Conservation (phyloP, 345 rosid species). For the Populus nigra region DNA sequence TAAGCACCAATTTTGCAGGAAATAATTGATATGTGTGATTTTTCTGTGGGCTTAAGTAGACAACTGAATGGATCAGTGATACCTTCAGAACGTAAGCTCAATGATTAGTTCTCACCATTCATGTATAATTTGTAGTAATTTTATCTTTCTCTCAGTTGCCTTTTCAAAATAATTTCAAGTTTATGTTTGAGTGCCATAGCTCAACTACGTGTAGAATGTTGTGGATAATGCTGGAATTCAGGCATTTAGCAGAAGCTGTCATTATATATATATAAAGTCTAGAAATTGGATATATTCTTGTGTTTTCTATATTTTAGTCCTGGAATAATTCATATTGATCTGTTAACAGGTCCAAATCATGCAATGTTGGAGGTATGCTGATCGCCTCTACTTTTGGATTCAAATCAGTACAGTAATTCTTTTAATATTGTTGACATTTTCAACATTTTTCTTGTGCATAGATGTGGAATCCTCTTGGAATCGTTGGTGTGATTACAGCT, state of each 20-base stretch:
- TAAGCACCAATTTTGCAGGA: conserved; percentile 54
- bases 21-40: conserved; percentile 97
- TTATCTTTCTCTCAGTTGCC: not conserved
- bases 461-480: conserved; percentile 98
- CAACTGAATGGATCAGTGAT: conserved; percentile 91
- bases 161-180: conserved; percentile 8
- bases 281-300: not conserved
- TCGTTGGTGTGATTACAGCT: conserved; percentile 96
- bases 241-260: not conserved
- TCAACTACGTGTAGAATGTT: not conserved
- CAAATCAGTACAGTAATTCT: not conserved
- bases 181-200: not conserved
- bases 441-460: conserved; percentile 29
- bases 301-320: not conserved
- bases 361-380: conserved; percentile 82
- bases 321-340: conserved; percentile 18
- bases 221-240: conserved; percentile 3
- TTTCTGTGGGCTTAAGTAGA: conserved; percentile 88
- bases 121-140: not conserved
- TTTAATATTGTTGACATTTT: conserved; percentile 17
- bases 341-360: conserved; percentile 87
- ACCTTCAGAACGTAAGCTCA: conserved; percentile 93
- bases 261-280: not conserved
- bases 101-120: conserved; percentile 4
- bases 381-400: conserved; percentile 16